Base-by-base conservation (phyloP, 306 rosid genomes). In the Castanea mollissima region DNA sequence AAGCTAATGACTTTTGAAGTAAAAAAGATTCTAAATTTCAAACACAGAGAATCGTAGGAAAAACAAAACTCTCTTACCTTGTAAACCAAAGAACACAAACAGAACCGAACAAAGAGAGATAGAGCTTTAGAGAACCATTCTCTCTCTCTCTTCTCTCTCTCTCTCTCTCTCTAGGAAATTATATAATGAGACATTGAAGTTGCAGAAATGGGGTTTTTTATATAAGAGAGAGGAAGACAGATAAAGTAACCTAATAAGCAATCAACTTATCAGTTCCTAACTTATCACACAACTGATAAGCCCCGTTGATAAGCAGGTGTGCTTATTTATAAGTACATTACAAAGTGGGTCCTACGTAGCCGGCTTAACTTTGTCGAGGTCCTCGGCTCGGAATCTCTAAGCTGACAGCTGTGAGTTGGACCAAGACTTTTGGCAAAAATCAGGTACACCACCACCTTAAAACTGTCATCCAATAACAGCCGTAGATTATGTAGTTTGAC, bases 371-470 rank as follows among this genome's bases (percentile, higher is more conserved):
- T 86, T 85, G 88, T 80, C 87, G 79, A 87, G 84, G 79, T 72
- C 86, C 87, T 87, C 97, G 97, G 97, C 97, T 87, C 84, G 97
- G 96, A 89, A 94, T 91, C 89, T 86, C 75, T 74, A 88, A 88
- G 93, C 92, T 90, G 83, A 88, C 90, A 92, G 90, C 92, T 87
- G 93, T 51, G 74, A 57, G 44, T 80, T 54, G 55, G 79, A 69
- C 75, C 68, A 21, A 13, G 75, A 76, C 46, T 41, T 32, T 0
- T 81, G 56, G 89, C 0, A 57, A 18, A 15, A 2, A 49, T 78
- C 21, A 0, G 0, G 16, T 79, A 68, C 14, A 55, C 73, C 23
- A 0, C 27, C 31, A 44, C 11, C 29, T 41, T 46, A 19, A 13
- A 2, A 23, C 7, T 2, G 0, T 38, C 58, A 0, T 21, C 5